Conservation (phyloP, 495 filamentous ascomycete genomes). For the Bacidia gigantensis region DNA sequence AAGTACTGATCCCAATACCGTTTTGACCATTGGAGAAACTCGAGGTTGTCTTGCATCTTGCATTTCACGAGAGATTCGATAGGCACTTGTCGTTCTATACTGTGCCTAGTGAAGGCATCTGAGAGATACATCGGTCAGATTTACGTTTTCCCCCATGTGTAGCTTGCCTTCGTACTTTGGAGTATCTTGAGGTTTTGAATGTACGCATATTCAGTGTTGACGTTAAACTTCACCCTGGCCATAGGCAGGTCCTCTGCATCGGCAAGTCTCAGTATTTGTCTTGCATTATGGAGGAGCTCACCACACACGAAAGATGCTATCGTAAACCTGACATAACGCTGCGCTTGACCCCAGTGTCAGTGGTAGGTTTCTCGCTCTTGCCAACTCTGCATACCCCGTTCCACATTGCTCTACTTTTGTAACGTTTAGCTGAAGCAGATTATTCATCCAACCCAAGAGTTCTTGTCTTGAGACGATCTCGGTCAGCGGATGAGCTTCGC, state of each 20-base stretch:
- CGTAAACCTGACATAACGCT: conserved; percentile 90
- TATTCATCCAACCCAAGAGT: conserved; percentile 92
- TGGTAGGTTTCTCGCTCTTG: conserved; percentile 5
- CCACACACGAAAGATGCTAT: conserved; percentile 78
- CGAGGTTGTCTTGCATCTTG: conserved; percentile 99
- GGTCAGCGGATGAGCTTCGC: background rate
- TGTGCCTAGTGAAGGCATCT: conserved; percentile 76
- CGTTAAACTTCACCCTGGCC: conserved; percentile 94
- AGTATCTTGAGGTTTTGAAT: conserved; percentile 95
- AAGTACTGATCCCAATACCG: conserved; percentile 96
- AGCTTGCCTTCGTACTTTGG: conserved; percentile 58
- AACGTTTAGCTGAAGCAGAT: conserved; percentile 89
- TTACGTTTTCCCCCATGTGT: too few relatives aligned
- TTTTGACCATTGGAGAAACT: conserved; percentile 96
- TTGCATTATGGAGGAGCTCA: background rate
- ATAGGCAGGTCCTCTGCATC: conserved; percentile 75
- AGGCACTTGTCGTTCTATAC: conserved; percentile 74
- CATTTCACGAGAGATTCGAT: conserved; percentile 85
- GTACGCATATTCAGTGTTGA: conserved; percentile 92
- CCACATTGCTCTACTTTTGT: conserved; percentile 99
- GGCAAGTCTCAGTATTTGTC: background rate
- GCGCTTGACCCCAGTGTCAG: conserved; percentile 42
- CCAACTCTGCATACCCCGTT: conserved; percentile 62
- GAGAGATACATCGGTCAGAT: too few relatives aligned
- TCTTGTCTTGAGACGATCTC: conserved; percentile 60